Evolutionary conservation across 768 basidiomycete species (phyloP), one percentile per base, ranked within the genome.

Genomic region (Dictyophora rubrovolvata): DNA sequence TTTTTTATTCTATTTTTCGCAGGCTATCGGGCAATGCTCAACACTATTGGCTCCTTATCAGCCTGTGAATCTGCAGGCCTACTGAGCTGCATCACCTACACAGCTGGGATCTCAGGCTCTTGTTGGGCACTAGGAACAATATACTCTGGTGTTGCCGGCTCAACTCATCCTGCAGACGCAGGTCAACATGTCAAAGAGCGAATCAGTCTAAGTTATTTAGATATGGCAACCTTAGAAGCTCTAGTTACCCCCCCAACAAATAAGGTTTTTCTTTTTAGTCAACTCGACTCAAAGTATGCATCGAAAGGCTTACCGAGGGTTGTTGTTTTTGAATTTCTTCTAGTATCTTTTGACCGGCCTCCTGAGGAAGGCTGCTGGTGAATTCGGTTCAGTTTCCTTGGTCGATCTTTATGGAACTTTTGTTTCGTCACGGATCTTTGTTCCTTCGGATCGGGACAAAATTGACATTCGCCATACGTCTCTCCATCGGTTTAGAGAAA

Each of bases 11-110:
- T 42, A 14, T n/a, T 42, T 42, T 42, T 42, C n/a, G 42, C n/a
- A 62, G 67, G 67, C 1, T 68, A 63, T 57, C 62, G 68, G 14
- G 70, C 70, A 1, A 70, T 70, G 68, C 58, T 67, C 49, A 68
- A 68, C 53, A 70, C 69, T 20, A 55, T 64, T 35, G 68, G 68
- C 5, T 62, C 65, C 4, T 60, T 71, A 9, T 22, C 60, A 12
- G 66, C 58, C 6, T 66, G 67, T 0, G 56, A 70, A 53, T 57
- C 61, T 21, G 51, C 54, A 0, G 69, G 70, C 4, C 20, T 71
- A 0, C 62, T 66, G 21, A 69, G 70, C 51, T 62, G 63, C n/a
- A 59, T 65, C 2, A 64, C 69, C 0, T 69, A 66, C 63, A 62
- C 66, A 9, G 59, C 68, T 17, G 69, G 63, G 8, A 69, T 71